A percentile compares a stretch with the other conserved stretches of the same genome.
Evolutionary conservation across 257 asterid genomes (phyloP).

Genomic region (Thymus mandschuricus): DNA sequence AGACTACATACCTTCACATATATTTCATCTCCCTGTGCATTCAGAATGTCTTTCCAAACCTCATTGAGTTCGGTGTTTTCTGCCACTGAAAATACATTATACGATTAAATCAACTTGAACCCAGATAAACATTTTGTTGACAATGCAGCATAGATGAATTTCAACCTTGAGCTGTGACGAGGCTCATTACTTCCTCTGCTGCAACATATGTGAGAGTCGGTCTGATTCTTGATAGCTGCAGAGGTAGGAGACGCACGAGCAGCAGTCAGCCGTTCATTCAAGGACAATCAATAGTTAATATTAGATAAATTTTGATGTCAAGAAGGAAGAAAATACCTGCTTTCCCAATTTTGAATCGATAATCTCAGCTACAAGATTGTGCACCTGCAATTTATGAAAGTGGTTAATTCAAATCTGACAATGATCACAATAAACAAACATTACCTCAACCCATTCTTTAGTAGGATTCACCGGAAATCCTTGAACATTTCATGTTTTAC

Average conservation of each 20-base stretch:
- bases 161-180: conserved; percentile 96
- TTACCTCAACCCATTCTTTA: neutral
- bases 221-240: conserved; percentile 78
- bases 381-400: conserved; percentile 58
- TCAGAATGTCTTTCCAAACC: conserved; percentile 93
- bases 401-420: conserved; percentile 2
- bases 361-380: conserved; percentile 92
- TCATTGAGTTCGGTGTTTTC: conserved; percentile 81
- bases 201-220: conserved; percentile 89
- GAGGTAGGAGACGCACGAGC: conserved; percentile 13
- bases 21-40: conserved; percentile 96
- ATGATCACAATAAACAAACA: neutral
- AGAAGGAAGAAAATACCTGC: conserved; percentile 54
- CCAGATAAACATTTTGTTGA: neutral
- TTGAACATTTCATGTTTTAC: neutral
- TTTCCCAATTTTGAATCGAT: conserved; percentile 90
- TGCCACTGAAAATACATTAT: conserved; percentile 60
- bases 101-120: conserved; percentile 11
- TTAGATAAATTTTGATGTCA: conserved; percentile 9
- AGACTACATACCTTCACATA: conserved; percentile 68
- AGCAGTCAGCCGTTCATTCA: conserved; percentile 9
- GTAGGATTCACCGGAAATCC: neutral
- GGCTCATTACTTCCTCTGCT: conserved; percentile 97
- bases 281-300: neutral
- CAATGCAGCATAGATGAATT: neutral